These are phyloP conservation scores for Picochlorum sp. DNA, from an alignment of 139 green algal species.

Conservation along the genomic window DNA sequence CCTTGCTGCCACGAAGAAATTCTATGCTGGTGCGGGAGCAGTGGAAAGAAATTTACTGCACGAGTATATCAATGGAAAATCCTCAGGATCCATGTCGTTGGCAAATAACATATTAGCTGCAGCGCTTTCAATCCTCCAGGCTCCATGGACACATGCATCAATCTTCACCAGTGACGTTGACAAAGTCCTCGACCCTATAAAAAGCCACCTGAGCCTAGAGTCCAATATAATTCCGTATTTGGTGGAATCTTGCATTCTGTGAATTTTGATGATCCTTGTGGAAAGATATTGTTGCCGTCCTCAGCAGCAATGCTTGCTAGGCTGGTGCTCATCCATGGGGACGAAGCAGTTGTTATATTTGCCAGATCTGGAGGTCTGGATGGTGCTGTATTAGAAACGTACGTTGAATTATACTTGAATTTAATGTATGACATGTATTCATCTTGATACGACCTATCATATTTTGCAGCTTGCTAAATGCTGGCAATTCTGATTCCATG, in stretches of 20 bases:
- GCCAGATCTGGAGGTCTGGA: slow-evolving; percentile 41
- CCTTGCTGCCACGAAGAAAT: slow-evolving; percentile 4
- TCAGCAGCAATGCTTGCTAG: not conserved
- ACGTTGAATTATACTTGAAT: not conserved
- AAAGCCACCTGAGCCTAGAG: slow-evolving; percentile 1
- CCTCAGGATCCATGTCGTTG: not conserved
- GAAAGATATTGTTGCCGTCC: not conserved
- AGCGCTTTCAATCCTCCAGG: slow-evolving; percentile 4
- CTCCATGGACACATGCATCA: slow-evolving; percentile 6
- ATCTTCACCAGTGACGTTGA: not conserved
- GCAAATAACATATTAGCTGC: not conserved
- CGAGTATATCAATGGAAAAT: not conserved
- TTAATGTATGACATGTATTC: not conserved
- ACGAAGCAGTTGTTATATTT: slow-evolving; percentile 14
- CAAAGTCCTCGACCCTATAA: slow-evolving; percentile 7
- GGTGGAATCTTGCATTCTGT: slow-evolving; percentile 17
- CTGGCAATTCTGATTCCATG: slow-evolving; percentile 33
- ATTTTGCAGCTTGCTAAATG: slow-evolving; percentile 19
- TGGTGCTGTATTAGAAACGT: slow-evolving; percentile 22
- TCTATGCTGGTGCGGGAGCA: slow-evolving; percentile 10
- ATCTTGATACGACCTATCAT: not conserved
- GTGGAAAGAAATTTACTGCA: not conserved
- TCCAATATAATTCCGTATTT: slow-evolving; percentile 3
- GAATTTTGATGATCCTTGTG: not conserved
- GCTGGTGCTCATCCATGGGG: not conserved